Evolutionary conservation across 306 rosid species (phyloP), one percentile per base, ranked within the genome.

Genomic region (Gastrolobium bilobum): DNA sequence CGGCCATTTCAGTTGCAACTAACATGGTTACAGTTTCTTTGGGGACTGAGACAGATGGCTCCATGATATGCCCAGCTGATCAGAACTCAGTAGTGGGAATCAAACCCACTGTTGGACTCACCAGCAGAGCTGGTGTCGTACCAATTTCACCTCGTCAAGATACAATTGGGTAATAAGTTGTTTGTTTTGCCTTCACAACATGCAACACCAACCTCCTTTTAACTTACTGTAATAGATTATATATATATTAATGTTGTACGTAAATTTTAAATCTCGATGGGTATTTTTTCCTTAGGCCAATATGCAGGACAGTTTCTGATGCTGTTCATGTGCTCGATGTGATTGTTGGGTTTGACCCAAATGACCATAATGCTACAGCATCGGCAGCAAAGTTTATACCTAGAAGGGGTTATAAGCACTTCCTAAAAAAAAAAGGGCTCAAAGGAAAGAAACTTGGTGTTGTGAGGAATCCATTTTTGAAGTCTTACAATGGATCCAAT

Each of bases 301-400:
- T 93, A 72, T 79, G 94, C 47, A 91, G 94, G 75, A 89, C 90
- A 9, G 95, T 91, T 38, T 87, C 92, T 4, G 98, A 93, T 82
- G 93, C 91, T 31, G 92, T 88, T 52, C 82, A 83, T 79, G 92
- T 90, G 74, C 92, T 93, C 50, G 95, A 91, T 53, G 89, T 75
- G 11, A 93, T 88, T 65, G 91, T 78, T 60, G 98, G 97, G 40
- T 82, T 82, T 61, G 93, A 91, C 40, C 84, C 84, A n/a, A 85
- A 76, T 71, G 93, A 88, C 76, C 76, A 7, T 20, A 87, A 81
- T 33, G 91, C 94, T 51, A 91, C 93, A 57, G 52, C 43, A 46
- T 76, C 79, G 65, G 87, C 91, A 9, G 47, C 87, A 1, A 67
- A 76, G 72, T 88, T 84, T 76, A 90, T 83, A 60, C 93, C 97